These are phyloP conservation scores for Phaeotremella fagi DNA, from an alignment of 768 basidiomycete species.

Conservation along the genomic window DNA sequence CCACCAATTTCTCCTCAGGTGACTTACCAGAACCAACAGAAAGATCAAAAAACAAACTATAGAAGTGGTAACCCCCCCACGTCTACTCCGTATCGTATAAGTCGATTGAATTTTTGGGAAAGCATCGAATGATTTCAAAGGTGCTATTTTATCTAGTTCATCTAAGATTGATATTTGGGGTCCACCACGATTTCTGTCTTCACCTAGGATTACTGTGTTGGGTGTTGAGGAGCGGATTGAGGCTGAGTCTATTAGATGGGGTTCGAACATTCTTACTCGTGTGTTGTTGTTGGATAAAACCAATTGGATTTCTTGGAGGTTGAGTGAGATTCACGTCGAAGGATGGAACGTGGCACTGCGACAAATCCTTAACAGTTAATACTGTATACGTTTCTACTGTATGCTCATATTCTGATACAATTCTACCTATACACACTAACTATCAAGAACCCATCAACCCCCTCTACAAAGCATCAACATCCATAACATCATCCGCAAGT, in stretches of 20 bases:
- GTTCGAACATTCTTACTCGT: constrained; percentile 45
- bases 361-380: too few relatives aligned
- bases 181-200: constrained; percentile 5
- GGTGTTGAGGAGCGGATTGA: constrained; percentile 1
- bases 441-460: too few relatives aligned
- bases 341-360: too few relatives aligned
- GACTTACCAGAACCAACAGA: constrained; percentile 40
- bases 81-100: constrained; percentile 34
- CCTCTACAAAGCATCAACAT: constrained; percentile 28
- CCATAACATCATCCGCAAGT: constrained; percentile 34
- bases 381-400: too few relatives aligned
- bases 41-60: constrained; percentile 41
- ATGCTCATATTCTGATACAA: too few relatives aligned
- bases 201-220: background rate
- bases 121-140: constrained; percentile 47
- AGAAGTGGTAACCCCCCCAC: constrained; percentile 43
- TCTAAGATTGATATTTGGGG: constrained; percentile 32
- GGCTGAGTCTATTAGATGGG: constrained; percentile 36
- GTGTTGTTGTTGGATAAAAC: too few relatives aligned
- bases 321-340: too few relatives aligned
- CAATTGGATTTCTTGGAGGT: too few relatives aligned
- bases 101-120: constrained; percentile 48
- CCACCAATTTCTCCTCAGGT: too few relatives aligned
- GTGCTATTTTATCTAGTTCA: constrained; percentile 46
- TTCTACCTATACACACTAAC: too few relatives aligned